A percentile compares a stretch with the other conserved stretches of the same genome.
Evolutionary conservation across 2,329 filamentous ascomycete genomes (phyloP).

Genomic region (Podosphaera fusca): DNA sequence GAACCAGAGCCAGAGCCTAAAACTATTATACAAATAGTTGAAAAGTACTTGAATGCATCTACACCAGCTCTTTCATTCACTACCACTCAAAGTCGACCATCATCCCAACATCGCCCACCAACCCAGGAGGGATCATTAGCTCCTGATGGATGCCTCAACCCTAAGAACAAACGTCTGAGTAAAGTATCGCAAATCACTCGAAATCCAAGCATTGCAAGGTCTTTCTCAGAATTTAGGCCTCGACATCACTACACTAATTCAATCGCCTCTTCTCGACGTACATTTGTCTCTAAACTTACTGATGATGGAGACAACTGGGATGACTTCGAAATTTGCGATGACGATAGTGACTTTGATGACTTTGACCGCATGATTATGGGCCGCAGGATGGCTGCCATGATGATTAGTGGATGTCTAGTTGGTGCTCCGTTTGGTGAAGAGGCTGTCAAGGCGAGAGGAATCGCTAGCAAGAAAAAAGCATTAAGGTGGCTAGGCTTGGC

Average conservation of each 20-base stretch:
- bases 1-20: conserved; percentile 19
- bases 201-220: neutral
- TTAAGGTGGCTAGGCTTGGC: conserved; percentile 18
- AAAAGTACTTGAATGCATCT: conserved; percentile 4
- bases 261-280: neutral
- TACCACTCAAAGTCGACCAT: neutral
- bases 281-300: neutral
- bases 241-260: neutral
- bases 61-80: conserved; percentile 1
- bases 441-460: conserved; percentile 3
- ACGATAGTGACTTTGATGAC: conserved; percentile 16
- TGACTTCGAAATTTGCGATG: conserved; percentile 14
- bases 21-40: conserved; percentile 4
- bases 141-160: neutral
- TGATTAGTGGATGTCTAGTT: neutral
- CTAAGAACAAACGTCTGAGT: neutral
- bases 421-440: conserved; percentile 1
- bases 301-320: conserved; percentile 9
- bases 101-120: neutral
- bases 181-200: neutral
- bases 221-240: neutral
- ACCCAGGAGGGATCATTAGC: neutral
- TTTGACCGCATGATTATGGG: conserved; percentile 16
- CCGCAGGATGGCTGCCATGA: conserved; percentile 1
- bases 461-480: conserved; percentile 16